Percentiles rank a stretch among this genome's conserved stretches.
These are phyloP conservation scores for Xylogone sp. DNA, from an alignment of 2,329 filamentous ascomycete genomes.

Conservation along the genomic window DNA sequence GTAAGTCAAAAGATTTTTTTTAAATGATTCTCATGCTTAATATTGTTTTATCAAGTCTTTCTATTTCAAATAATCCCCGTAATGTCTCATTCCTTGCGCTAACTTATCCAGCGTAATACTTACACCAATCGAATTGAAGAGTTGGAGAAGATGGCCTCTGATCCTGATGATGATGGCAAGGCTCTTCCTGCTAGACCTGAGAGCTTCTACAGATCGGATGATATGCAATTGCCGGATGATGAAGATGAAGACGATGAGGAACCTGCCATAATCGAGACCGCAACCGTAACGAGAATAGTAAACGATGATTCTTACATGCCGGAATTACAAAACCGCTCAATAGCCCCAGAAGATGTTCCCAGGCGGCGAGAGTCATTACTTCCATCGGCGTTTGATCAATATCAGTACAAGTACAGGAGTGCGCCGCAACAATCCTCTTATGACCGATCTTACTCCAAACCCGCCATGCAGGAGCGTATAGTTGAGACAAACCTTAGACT, in stretches of 20 bases:
- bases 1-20: slow-evolving; percentile 49
- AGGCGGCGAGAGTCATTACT: slow-evolving; percentile 30
- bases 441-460: slow-evolving; percentile 48
- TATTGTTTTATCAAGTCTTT: too few species aligned
- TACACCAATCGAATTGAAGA: slow-evolving; percentile 90
- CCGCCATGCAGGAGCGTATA: slow-evolving; percentile 38
- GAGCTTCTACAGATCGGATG: slow-evolving; percentile 48
- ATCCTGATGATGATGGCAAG: slow-evolving; percentile 58
- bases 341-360: slow-evolving; percentile 23
- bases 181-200: slow-evolving; percentile 69
- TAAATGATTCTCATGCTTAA: too few species aligned
- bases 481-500: slow-evolving; percentile 33
- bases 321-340: slow-evolving; percentile 17
- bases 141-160: slow-evolving; percentile 66
- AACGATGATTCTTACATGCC: slow-evolving; percentile 31
- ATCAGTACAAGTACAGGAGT: slow-evolving; percentile 25
- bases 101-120: slow-evolving; percentile 64
- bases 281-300: slow-evolving; percentile 47
- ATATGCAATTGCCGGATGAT: slow-evolving; percentile 28
- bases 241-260: slow-evolving; percentile 36
- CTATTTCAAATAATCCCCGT: too few species aligned
- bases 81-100: too few species aligned
- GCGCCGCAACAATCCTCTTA: slow-evolving; percentile 33
- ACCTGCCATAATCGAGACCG: slow-evolving; percentile 45
- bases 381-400: slow-evolving; percentile 23